Evolutionary conservation across 192 early-diverging fungal species (phyloP), one percentile per base, ranked within the genome.

Genomic region (Fimicolochytrium jonesii): DNA sequence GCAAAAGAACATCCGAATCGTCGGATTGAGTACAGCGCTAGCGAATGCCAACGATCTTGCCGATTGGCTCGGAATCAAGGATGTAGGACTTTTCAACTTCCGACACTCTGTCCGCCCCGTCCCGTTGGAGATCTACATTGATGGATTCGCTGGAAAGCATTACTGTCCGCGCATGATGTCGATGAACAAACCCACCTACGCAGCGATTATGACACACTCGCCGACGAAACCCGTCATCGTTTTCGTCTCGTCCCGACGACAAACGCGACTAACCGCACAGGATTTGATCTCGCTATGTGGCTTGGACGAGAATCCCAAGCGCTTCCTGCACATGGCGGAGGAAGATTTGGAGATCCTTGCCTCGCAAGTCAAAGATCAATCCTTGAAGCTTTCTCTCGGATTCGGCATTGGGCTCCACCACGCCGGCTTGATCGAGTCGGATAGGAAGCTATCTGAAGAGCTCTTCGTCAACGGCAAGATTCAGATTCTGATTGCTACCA

Each of bases 371-470:
- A 79, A 90, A 39, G 97, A 99, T 42, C 83, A 88, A 49, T 69
- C 84, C 32, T 73, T 98, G 56, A 84, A 84, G 9, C 70, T 87
- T 50, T 71, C 91, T 4, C 86, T 99, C 13, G 84, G 84, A 53
- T 98, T 95, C 79, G 97, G 97, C 43, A 95, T 99, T 47, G 97
- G 95, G 13, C 78, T 98, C 42, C 94, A 99, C 72, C 97, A 99
- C 68, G 95, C 94, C 25, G 95, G 95, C 15, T 72, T 99, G 37
- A 85, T 90, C 7, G 93, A 96, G 37, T 63, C 68, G 18, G 97
- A 99, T 62, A 76, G 95, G 32, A 84, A 79, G 56, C 68, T 95
- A 9, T 90, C 91, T 20, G 95, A 98, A 73, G 90, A 94, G 61
- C 85, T 99, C 35, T 99, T 95, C 76, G 79, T 90, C 20, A 87